Base-by-base conservation (phyloP, 2,329 filamentous ascomycete genomes). In the Grosmannia huntii region DNA sequence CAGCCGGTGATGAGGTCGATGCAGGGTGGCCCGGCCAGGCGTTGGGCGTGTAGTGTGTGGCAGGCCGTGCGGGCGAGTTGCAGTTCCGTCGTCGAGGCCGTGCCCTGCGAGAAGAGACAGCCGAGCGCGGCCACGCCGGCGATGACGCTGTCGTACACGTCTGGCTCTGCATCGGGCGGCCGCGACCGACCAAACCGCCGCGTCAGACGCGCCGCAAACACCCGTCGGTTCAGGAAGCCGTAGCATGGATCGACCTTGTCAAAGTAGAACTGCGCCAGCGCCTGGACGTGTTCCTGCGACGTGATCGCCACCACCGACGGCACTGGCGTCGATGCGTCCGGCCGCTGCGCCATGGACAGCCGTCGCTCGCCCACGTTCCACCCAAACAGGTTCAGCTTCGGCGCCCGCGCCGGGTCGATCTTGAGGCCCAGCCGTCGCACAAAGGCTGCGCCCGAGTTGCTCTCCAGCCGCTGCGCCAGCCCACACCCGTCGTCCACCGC, bases 71-170 rank as follows among this genome's bases (percentile, higher is more conserved):
- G 71, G 4, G 76, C 71, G 28, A 82, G 65, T 9, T 75, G 71
- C 2, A 71, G 65, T 60, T 83, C 80, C 0, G 69, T 66, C 0
- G 66, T 58, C 9, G 71, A 66, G 0, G 74, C 70, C 23, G 73
- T 69, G 0, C 68, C 64, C 11, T 75, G 70, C 0, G 77, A 81
- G 63, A 80, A 83, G 0, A 81, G 63, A 36, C 70, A 73, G 0
- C 77, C 80, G 0, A 83, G 68, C 2, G 78, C 77, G 10, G 79
- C 79, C n/a, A 83, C 70, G 5, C 79, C 79, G 54, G 75, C 78
- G 1, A 83, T 61, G 0, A 83, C 69, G 3, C 73, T 71, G 59
- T 81, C 79, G 62, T 74, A 71, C 1, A 70, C 60, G 55, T 69
- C 63, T 14, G 36, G 12, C 25, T 28, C 25, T 16, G 23, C n/a